These are phyloP conservation scores for Thraustotheca clavata DNA, from an alignment of 352 stramenopile species.

Conservation along the genomic window DNA sequence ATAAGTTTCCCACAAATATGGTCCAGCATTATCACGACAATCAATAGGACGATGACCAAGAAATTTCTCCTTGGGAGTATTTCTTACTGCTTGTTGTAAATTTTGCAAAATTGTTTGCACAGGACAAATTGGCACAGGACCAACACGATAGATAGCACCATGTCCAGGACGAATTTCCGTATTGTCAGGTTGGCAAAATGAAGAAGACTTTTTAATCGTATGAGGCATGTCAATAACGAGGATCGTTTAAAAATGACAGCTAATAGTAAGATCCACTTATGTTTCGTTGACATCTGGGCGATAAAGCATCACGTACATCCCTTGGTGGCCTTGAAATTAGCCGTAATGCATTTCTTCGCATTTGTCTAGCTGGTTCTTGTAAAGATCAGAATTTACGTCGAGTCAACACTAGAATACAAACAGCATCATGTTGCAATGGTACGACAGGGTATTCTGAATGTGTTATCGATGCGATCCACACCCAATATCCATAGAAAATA, in stretches of 20 bases:
- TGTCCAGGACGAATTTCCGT: slow-evolving; percentile 4
- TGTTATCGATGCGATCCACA: too few species aligned
- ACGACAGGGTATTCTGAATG: too few species aligned
- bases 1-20: slow-evolving; percentile 52
- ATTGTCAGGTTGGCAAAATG: background rate
- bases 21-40: slow-evolving; percentile 23
- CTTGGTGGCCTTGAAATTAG: too few species aligned
- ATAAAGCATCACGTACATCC: too few species aligned
- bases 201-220: background rate
- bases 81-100: slow-evolving; percentile 22
- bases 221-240: background rate
- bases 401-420: too few species aligned
- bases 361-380: too few species aligned
- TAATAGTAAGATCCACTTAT: too few species aligned
- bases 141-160: slow-evolving; percentile 3
- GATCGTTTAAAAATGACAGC: background rate
- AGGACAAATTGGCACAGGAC: background rate
- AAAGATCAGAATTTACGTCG: too few species aligned
- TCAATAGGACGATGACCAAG: slow-evolving; percentile 46
- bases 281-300: too few species aligned
- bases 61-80: slow-evolving; percentile 28
- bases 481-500: too few species aligned
- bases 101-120: slow-evolving; percentile 25
- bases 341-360: too few species aligned
- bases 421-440: too few species aligned